phyloP scores from a whole-genome alignment of 371 early-diverging fungal species.

The Syncephalis plumigaleata region DNA sequence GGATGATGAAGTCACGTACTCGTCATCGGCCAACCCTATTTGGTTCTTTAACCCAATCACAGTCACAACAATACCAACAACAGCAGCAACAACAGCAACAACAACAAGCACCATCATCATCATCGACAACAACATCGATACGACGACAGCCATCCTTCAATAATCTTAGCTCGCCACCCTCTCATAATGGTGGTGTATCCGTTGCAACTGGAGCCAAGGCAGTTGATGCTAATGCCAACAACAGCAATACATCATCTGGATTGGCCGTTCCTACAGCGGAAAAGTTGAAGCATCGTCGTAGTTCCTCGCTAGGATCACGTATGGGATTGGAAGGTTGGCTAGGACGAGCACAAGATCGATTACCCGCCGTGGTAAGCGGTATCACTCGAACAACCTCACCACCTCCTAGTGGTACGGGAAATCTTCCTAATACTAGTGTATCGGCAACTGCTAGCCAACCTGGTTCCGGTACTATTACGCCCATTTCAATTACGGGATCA shows the following conservation, averaged over 20 bases:
- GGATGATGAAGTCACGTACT: no score
- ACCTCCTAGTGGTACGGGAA: conserved; percentile 2
- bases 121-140: conserved; percentile 9
- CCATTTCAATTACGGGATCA: no score
- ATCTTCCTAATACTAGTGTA: conserved; percentile 8
- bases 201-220: conserved; percentile 30
- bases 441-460: no score
- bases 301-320: no score
- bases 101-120: conserved; percentile 29
- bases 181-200: no score
- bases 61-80: conserved; percentile 32
- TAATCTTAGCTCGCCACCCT: conserved; percentile 3
- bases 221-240: conserved; percentile 30
- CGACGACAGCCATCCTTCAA: no score
- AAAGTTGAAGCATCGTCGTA: conserved; percentile 13
- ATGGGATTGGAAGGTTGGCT: no score
- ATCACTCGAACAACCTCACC: conserved; percentile 3
- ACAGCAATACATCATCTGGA: conserved; percentile 19
- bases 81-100: conserved; percentile 25
- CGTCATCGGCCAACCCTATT: no score
- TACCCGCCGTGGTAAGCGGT: background rate
- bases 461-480: no score
- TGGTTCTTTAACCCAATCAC: conserved; percentile 16
- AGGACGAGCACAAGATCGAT: no score
- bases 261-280: conserved; percentile 16